Conservation (phyloP, 345 rosid species). For the Pelargonium nanum region DNA sequence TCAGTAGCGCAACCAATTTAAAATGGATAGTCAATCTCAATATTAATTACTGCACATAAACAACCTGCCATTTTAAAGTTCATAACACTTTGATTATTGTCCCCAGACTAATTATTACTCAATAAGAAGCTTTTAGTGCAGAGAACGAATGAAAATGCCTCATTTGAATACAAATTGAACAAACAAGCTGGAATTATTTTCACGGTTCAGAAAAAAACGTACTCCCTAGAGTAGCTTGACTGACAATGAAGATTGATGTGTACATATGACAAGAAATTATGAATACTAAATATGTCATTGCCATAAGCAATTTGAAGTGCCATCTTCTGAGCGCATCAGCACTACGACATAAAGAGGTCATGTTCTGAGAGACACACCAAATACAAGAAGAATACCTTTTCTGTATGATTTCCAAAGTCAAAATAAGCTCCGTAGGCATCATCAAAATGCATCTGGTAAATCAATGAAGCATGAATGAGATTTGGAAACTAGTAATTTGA, state of each 20-base stretch:
- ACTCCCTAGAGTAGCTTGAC: too few relatives aligned
- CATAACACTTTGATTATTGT: too few relatives aligned
- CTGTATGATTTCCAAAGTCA: slow-evolving; percentile 90
- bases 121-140: too few relatives aligned
- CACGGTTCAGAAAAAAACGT: too few relatives aligned
- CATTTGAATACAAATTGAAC: too few relatives aligned
- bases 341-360: too few relatives aligned
- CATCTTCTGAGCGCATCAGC: too few relatives aligned
- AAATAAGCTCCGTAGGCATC: slow-evolving; percentile 63
- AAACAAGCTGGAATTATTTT: too few relatives aligned
- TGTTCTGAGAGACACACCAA: not conserved
- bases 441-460: slow-evolving; percentile 77
- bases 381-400: slow-evolving; percentile 34
- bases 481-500: not conserved
- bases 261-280: not conserved
- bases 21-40: not conserved
- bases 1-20: not conserved
- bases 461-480: slow-evolving; percentile 3
- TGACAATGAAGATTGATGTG: not conserved
- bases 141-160: too few relatives aligned
- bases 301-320: not conserved
- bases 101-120: not conserved
- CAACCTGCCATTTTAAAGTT: too few relatives aligned
- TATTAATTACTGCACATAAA: too few relatives aligned
- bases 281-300: not conserved